Percentiles rank a stretch among this genome's conserved stretches.
Evolutionary conservation across 768 basidiomycete genomes (phyloP).

Genomic region (Punctularia strigosozonata): DNA sequence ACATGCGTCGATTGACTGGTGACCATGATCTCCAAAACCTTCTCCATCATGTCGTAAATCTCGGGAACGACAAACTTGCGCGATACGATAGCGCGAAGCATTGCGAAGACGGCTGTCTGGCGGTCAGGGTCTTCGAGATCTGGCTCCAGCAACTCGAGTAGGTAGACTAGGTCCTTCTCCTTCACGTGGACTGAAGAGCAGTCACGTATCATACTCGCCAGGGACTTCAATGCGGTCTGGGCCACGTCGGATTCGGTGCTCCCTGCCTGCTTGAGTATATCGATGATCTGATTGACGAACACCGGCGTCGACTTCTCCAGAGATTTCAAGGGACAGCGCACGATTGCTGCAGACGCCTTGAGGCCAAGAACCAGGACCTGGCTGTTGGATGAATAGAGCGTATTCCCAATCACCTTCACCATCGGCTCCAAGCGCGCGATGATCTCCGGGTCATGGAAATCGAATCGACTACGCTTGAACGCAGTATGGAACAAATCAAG

Average conservation of each 20-base stretch:
- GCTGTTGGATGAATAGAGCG: constrained; percentile 74
- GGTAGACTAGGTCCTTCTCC: constrained; percentile 79
- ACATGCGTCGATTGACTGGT: constrained; percentile 86
- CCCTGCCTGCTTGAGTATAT: constrained; percentile 71
- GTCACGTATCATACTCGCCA: constrained; percentile 86
- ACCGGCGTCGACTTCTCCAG: constrained; percentile 70
- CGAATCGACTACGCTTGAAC: constrained; percentile 74
- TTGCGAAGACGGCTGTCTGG: constrained; percentile 76
- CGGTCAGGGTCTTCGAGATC: constrained; percentile 85
- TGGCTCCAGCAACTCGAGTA: constrained; percentile 77
- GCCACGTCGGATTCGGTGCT: constrained; percentile 84
- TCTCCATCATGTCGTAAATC: constrained; percentile 95
- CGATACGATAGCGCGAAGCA: constrained; percentile 83
- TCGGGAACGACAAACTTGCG: constrained; percentile 91
- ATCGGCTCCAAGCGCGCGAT: constrained; percentile 81
- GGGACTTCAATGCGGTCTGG: constrained; percentile 78
- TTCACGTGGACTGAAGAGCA: constrained; percentile 69
- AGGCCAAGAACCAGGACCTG: constrained; percentile 67
- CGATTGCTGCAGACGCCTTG: constrained; percentile 68
- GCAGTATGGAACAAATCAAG: constrained; percentile 86
- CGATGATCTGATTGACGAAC: constrained; percentile 72
- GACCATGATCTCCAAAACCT: constrained; percentile 83
- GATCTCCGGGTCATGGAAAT: constrained; percentile 64
- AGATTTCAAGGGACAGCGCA: constrained; percentile 73
- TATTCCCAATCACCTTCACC: constrained; percentile 80